A percentile compares a stretch with the other conserved stretches of the same genome.
These are phyloP conservation scores for Daldinia eschscholtzii DNA, from an alignment of 2,329 filamentous ascomycete species.

Conservation along the genomic window DNA sequence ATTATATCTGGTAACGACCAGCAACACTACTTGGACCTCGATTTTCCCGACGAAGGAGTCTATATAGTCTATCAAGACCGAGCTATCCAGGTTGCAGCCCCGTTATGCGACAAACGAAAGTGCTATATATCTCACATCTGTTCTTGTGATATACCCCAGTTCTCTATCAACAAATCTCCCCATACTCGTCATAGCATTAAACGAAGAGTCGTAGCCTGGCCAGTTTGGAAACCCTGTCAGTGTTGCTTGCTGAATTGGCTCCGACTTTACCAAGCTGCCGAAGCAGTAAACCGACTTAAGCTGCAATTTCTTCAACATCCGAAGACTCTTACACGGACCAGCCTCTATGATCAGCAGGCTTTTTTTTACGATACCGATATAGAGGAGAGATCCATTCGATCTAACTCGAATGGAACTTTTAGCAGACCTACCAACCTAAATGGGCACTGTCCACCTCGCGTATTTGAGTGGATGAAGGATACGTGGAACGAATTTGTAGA, in stretches of 20 bases:
- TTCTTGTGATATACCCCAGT: conserved; percentile 21
- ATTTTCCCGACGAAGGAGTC: conserved; percentile 44
- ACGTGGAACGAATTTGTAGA: conserved; percentile 41
- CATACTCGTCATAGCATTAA: background rate
- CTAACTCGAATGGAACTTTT: background rate
- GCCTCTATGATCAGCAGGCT: conserved; percentile 4
- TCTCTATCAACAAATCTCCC: background rate
- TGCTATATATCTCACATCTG: conserved; percentile 41
- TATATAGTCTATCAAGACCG: conserved; percentile 44
- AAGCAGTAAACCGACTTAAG: conserved; percentile 15
- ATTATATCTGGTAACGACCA: conserved; percentile 32
- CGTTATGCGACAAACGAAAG: conserved; percentile 38
- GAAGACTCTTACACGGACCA: conserved; percentile 32
- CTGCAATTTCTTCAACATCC: conserved; percentile 41
- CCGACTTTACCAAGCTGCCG: conserved; percentile 34
- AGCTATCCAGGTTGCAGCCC: conserved; percentile 44
- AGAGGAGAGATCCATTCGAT: conserved; percentile 21
- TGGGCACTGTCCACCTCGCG: conserved; percentile 6
- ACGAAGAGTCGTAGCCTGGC: background rate
- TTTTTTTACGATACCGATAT: conserved; percentile 43
- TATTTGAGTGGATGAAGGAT: conserved; percentile 37
- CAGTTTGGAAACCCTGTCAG: conserved; percentile 25
- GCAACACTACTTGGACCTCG: background rate
- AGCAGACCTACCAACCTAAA: background rate
- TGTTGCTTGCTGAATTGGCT: conserved; percentile 39